Evolutionary conservation across 1,139 yeast species (phyloP).

Genomic region (Candida smagusa): DNA sequence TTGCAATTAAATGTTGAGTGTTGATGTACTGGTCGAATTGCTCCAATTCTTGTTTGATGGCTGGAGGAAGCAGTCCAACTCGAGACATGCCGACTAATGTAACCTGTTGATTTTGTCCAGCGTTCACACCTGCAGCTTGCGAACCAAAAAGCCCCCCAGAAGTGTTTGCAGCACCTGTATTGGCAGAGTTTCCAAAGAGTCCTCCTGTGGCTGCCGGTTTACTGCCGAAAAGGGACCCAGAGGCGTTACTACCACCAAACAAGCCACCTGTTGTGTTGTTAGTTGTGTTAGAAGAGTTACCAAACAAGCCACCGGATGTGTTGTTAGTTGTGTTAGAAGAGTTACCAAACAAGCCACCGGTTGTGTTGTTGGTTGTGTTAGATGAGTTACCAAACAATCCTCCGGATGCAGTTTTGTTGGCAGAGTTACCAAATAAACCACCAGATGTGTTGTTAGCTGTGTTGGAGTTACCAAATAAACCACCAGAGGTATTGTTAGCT

Average conservation of each 20-base stretch:
- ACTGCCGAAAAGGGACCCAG: conserved; percentile 10
- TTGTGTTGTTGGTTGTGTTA: conserved; percentile 9
- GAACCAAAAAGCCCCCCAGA: conserved; percentile 35
- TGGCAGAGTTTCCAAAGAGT: conserved; percentile 6
- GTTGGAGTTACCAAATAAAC: conserved; percentile 18
- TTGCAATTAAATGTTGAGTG: conserved; percentile 78
- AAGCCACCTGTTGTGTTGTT: conserved; percentile 18
- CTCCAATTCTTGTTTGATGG: conserved; percentile 71
- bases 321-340: conserved; percentile 12
- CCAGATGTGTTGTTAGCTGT: conserved; percentile 16
- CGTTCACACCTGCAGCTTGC: conserved; percentile 17
- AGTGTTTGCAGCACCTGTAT: conserved; percentile 9
- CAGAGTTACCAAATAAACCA: conserved; percentile 31
- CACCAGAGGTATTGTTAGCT: conserved; percentile 13
- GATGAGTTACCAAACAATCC: conserved; percentile 20
- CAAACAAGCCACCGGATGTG: conserved; percentile 17
- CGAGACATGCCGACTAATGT: conserved; percentile 76
- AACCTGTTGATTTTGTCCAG: conserved; percentile 5
- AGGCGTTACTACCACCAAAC: conserved; percentile 19
- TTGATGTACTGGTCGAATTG: conserved; percentile 81
- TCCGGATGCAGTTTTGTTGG: conserved; percentile 16
- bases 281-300: conserved; percentile 8
- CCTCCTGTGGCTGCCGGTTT: conserved; percentile 14
- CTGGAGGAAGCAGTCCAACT: conserved; percentile 78
- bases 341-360: conserved; percentile 20